Percentiles rank a stretch among this genome's conserved stretches.
These are phyloP conservation scores for Leptographium lundbergii DNA, from an alignment of 2,329 filamentous ascomycete genomes.

Conservation along the genomic window DNA sequence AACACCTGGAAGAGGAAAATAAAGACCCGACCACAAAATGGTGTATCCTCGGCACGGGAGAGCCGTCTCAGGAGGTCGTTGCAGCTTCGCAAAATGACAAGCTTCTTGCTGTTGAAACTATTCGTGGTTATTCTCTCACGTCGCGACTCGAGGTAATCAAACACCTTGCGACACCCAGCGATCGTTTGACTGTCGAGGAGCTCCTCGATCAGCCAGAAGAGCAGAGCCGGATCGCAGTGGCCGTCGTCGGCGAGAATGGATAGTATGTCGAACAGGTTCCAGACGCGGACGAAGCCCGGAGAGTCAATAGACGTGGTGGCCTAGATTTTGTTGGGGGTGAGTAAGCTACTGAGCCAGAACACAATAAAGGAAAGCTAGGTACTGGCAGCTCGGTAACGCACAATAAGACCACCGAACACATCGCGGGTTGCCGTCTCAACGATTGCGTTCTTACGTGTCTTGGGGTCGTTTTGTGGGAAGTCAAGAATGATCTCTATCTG, in stretches of 20 bases:
- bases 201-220: slow-evolving; percentile 89
- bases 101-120: slow-evolving; percentile 69
- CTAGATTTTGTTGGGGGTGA: slow-evolving; percentile 26
- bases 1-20: slow-evolving; percentile 99
- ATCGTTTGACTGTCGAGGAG: slow-evolving; percentile 94
- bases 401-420: slow-evolving; percentile 67
- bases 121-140: slow-evolving; percentile 75
- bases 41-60: slow-evolving; percentile 91
- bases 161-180: slow-evolving; percentile 77
- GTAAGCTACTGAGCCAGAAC: neutral
- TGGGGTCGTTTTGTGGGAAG: slow-evolving; percentile 21
- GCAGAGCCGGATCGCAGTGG: slow-evolving; percentile 63
- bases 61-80: slow-evolving; percentile 89
- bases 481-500: slow-evolving; percentile 30
- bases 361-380: neutral
- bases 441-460: slow-evolving; percentile 49
- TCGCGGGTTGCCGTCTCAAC: slow-evolving; percentile 76
- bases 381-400: slow-evolving; percentile 28
- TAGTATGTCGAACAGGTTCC: slow-evolving; percentile 91
- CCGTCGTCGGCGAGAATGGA: slow-evolving; percentile 75
- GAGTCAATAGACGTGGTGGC: slow-evolving; percentile 64
- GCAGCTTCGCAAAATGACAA: slow-evolving; percentile 85
- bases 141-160: slow-evolving; percentile 89
- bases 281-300: slow-evolving; percentile 68
- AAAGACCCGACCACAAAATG: slow-evolving; percentile 94